Percentiles rank a stretch among this genome's conserved stretches.
These are phyloP conservation scores for Collybia sp. DNA, from an alignment of 768 basidiomycete species.

Conservation along the genomic window DNA sequence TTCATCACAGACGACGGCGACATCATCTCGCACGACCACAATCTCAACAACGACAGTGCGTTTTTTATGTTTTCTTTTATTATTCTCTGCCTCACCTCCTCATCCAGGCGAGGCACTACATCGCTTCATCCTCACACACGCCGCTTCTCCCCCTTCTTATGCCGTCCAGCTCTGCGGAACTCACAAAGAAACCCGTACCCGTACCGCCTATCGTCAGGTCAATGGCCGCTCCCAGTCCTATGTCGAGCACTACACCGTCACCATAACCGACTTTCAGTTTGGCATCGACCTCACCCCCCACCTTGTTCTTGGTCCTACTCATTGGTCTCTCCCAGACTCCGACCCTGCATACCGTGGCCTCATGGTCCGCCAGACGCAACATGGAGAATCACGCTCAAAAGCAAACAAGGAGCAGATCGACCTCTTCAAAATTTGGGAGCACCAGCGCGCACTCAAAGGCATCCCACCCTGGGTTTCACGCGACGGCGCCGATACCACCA, in stretches of 20 bases:
- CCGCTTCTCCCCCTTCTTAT: constrained; percentile 36
- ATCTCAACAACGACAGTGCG: constrained; percentile 62
- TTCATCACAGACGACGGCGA: constrained; percentile 42
- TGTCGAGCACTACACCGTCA: constrained; percentile 46
- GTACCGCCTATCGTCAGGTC: constrained; percentile 17
- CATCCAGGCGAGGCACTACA: constrained; percentile 59
- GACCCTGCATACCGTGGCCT: constrained; percentile 56
- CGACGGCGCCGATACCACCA: background rate
- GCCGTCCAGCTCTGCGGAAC: constrained; percentile 42
- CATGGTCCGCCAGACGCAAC: constrained; percentile 49
- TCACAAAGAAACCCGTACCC: constrained; percentile 44
- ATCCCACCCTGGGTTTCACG: constrained; percentile 40
- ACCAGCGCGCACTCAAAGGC: constrained; percentile 32
- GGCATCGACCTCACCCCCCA: constrained; percentile 42
- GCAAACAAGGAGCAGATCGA: constrained; percentile 33
- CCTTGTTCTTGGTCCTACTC: constrained; percentile 29
- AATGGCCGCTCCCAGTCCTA: constrained; percentile 23
- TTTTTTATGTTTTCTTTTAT: constrained; percentile 1
- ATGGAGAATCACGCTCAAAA: constrained; percentile 25
- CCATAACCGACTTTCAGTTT: constrained; percentile 61
- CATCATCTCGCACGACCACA: constrained; percentile 66
- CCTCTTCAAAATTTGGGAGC: constrained; percentile 29
- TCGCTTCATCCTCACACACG: constrained; percentile 57
- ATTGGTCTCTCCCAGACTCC: constrained; percentile 55
- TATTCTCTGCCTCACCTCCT: constrained; percentile 1